Evolutionary conservation across 805 yeast species (phyloP).

Genomic region (Nakazawaea anatomiae): DNA sequence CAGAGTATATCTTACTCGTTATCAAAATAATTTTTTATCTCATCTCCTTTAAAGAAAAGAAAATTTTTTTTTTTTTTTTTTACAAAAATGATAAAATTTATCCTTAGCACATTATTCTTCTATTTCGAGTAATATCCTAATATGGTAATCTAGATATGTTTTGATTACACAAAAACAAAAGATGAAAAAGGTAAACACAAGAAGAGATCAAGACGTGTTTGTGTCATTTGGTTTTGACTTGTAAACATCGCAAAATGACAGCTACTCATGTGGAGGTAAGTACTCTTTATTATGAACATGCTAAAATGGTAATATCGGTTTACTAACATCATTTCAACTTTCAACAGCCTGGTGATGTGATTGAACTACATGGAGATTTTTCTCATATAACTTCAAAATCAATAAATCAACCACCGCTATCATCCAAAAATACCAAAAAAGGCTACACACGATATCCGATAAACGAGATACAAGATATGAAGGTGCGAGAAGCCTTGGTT

Average conservation of each 20-base stretch:
- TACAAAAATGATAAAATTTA: too few species aligned
- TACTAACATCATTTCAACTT: not conserved
- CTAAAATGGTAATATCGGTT: too few species aligned
- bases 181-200: not conserved
- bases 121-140: not conserved
- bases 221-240: not conserved
- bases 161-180: not conserved
- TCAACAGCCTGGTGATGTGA: not conserved
- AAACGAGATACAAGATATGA: conserved; percentile 37
- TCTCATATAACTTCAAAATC: not conserved
- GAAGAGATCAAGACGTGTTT: not conserved
- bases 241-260: not conserved
- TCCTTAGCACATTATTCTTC: too few species aligned
- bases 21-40: not conserved
- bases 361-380: not conserved
- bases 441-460: conserved; percentile 29
- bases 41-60: not conserved
- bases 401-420: conserved; percentile 5
- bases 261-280: not conserved
- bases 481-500: conserved; percentile 68
- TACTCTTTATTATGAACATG: not conserved
- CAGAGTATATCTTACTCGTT: not conserved
- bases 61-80: not conserved
- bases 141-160: not conserved
- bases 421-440: conserved; percentile 13